Percentiles rank a stretch among this genome's conserved stretches.
These are phyloP conservation scores for Aphanomyces stellatus DNA, from an alignment of 352 stramenopile genomes.

Conservation along the genomic window DNA sequence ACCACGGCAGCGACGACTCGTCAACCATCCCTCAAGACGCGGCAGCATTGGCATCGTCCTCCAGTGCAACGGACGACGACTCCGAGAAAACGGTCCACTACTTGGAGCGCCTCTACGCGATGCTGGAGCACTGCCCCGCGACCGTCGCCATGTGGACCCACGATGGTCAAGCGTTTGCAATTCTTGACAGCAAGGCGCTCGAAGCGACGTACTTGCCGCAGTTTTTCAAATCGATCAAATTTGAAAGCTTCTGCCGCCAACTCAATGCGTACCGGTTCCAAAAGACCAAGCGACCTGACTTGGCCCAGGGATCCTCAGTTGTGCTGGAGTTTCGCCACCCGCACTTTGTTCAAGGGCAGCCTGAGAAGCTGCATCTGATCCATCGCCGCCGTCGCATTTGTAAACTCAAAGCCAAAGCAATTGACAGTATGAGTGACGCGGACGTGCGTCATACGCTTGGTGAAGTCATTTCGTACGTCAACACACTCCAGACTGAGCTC, in stretches of 20 bases:
- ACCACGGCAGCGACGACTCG: too few relatives aligned
- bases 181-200: constrained; percentile 73
- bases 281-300: constrained; percentile 44
- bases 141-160: constrained; percentile 38
- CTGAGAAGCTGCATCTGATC: neutral
- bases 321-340: constrained; percentile 10
- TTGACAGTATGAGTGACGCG: neutral
- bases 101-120: constrained; percentile 12
- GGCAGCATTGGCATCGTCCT: too few relatives aligned
- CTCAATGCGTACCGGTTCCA: constrained; percentile 93
- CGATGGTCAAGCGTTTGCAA: constrained; percentile 68
- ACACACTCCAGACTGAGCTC: constrained; percentile 12
- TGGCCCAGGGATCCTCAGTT: too few relatives aligned
- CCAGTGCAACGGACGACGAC: too few relatives aligned
- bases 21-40: too few relatives aligned
- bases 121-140: constrained; percentile 6
- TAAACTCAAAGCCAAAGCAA: neutral
- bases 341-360: constrained; percentile 10
- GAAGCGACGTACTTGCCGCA: constrained; percentile 83
- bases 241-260: constrained; percentile 91
- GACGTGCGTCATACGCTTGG: neutral
- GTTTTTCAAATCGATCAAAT: constrained; percentile 95
- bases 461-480: constrained; percentile 1
- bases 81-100: too few relatives aligned
- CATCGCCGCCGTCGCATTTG: constrained; percentile 3